phyloP scores from a whole-genome alignment of 1,139 yeast species.

The Yamadazyma sp. region DNA sequence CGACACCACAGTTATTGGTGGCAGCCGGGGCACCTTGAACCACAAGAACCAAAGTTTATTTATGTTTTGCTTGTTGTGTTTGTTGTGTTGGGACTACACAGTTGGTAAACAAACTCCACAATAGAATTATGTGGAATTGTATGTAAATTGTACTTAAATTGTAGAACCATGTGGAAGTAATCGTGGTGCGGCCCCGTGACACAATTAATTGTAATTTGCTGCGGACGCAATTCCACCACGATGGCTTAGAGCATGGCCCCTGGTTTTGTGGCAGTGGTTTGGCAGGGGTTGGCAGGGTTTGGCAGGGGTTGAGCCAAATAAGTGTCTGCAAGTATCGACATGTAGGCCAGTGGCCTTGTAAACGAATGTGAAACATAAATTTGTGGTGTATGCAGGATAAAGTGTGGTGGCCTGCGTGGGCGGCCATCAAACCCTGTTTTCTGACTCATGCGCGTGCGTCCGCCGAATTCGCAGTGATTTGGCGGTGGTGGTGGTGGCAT shows the following conservation, averaged over 20 bases:
- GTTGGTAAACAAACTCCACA: slow-evolving; percentile 1
- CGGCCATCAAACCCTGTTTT: background rate
- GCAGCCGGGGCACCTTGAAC: too few species aligned
- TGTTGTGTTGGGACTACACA: too few species aligned
- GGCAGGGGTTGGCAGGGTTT: too few species aligned
- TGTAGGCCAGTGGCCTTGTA: too few species aligned
- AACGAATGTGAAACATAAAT: too few species aligned
- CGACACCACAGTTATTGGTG: too few species aligned
- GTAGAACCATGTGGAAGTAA: background rate
- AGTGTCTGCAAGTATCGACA: too few species aligned
- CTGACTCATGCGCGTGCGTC: background rate
- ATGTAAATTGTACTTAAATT: background rate
- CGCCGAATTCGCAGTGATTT: background rate
- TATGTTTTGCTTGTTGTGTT: too few species aligned
- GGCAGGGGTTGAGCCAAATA: too few species aligned
- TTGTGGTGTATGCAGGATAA: too few species aligned
- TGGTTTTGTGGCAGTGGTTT: too few species aligned
- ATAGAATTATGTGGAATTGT: background rate
- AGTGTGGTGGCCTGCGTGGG: background rate
- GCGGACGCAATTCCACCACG: background rate
- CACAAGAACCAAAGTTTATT: too few species aligned
- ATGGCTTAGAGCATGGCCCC: background rate
- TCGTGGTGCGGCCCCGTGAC: background rate
- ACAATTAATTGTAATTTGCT: slow-evolving; percentile 1
- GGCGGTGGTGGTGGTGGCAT: slow-evolving; percentile 2